These are phyloP conservation scores for Sordariomycetes sp. DNA, from an alignment of 2,329 filamentous ascomycete species.

Conservation along the genomic window DNA sequence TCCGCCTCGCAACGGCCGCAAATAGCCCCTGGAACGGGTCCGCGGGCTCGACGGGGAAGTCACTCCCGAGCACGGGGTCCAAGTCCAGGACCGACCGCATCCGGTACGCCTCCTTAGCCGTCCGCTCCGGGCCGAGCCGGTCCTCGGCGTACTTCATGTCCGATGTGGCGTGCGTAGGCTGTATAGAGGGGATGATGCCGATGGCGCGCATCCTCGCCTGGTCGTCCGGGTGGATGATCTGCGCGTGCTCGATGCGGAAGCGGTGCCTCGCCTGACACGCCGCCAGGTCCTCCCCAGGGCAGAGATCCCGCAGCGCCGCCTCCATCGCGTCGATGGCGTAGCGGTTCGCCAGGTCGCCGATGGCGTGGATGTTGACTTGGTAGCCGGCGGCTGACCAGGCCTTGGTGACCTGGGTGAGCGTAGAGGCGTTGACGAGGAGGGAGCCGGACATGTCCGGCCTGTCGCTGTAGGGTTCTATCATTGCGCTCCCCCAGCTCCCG, in stretches of 20 bases:
- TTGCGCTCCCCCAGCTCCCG: slow-evolving; percentile 60
- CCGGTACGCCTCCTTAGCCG: slow-evolving; percentile 48
- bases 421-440: slow-evolving; percentile 54
- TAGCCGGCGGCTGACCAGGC: slow-evolving; percentile 51
- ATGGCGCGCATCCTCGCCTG: slow-evolving; percentile 46
- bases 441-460: slow-evolving; percentile 50
- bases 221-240: slow-evolving; percentile 58
- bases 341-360: slow-evolving; percentile 59
- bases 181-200: slow-evolving; percentile 57
- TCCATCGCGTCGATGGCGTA: slow-evolving; percentile 53
- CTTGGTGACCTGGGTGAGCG: slow-evolving; percentile 39
- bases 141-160: slow-evolving; percentile 57
- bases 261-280: slow-evolving; percentile 43
- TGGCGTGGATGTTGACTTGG: slow-evolving; percentile 64
- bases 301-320: slow-evolving; percentile 41
- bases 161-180: slow-evolving; percentile 62
- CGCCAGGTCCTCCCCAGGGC: slow-evolving; percentile 28
- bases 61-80: slow-evolving; percentile 50
- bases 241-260: slow-evolving; percentile 60
- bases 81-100: slow-evolving; percentile 51
- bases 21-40: slow-evolving; percentile 60
- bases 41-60: slow-evolving; percentile 62
- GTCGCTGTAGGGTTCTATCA: slow-evolving; percentile 61
- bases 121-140: slow-evolving; percentile 46
- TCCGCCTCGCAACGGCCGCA: slow-evolving; percentile 52